Conservation (phyloP, 352 stramenopile species). For the Globisporangium megalacanthum region DNA sequence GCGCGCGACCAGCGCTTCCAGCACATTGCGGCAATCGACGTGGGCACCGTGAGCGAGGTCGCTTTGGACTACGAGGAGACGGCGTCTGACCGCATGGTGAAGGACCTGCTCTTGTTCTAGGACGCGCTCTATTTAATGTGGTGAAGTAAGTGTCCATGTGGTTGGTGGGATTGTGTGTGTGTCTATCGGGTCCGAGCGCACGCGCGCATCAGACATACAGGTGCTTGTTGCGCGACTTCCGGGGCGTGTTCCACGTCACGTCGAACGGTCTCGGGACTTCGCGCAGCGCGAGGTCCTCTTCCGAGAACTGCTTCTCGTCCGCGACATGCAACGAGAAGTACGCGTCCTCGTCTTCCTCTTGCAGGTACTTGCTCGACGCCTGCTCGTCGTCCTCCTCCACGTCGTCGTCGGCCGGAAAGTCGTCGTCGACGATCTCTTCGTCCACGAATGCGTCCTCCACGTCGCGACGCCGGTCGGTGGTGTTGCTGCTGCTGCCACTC, state of each 20-base stretch:
- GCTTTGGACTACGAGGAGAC: constrained; percentile 46
- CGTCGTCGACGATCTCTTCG: constrained; percentile 24
- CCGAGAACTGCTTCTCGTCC: constrained; percentile 25
- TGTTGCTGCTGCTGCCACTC: constrained; percentile 12
- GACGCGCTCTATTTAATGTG: constrained; percentile 20
- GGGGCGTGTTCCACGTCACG: constrained; percentile 61
- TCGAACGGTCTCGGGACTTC: constrained; percentile 61
- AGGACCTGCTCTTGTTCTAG: constrained; percentile 81
- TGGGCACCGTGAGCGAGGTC: constrained; percentile 20
- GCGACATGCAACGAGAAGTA: constrained; percentile 54
- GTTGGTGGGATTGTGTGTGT: background rate
- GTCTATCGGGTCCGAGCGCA: background rate
- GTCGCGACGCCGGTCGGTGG: constrained; percentile 3
- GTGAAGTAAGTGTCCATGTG: constrained; percentile 2
- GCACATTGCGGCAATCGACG: constrained; percentile 34
- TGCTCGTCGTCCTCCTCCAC: constrained; percentile 16
- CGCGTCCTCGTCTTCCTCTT: constrained; percentile 31
- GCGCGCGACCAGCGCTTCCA: constrained; percentile 69
- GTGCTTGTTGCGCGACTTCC: constrained; percentile 66
- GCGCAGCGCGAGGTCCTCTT: constrained; percentile 28
- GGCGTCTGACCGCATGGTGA: constrained; percentile 80
- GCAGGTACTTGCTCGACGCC: constrained; percentile 8
- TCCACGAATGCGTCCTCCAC: constrained; percentile 24
- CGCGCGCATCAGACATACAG: constrained; percentile 55
- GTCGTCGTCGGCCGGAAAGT: constrained; percentile 15